Base-by-base conservation (phyloP, 78 protist genomes). In the Fonticula alba region DNA sequence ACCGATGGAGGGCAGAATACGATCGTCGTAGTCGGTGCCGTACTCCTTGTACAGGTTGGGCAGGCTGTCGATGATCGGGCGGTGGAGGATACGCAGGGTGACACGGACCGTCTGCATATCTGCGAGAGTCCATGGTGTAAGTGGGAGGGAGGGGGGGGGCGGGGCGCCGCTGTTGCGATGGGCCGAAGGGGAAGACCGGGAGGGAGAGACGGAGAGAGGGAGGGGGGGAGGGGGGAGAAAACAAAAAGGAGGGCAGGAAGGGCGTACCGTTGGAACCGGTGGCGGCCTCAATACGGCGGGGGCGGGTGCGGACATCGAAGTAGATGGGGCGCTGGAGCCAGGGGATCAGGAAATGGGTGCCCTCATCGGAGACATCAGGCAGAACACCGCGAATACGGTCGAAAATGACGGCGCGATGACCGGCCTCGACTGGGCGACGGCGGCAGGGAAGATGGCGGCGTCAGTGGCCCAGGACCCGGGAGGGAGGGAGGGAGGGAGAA, bases 101-200 rank as follows among this genome's bases (percentile, higher is more conserved):
- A 85, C 60, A 63, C 69, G 50, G 24, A 85, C 91, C 70, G 35
- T 72, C 73, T 85, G 91, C 49, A 81, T 51, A 10, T 77, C 83
- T 40, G 43, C 3, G 7, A 38, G 3, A 9, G n/a, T 41, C n/a
- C 66, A 24, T 2, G 17, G 17, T 15, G 13, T 10, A 19, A 4
- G 36, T 2, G 43, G 7, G 43, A 3, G 17, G 43, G 43, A 3
- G 46, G 46, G 20, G 20, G 46, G 10, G n/a, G n/a, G n/a, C n/a
- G n/a, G n/a, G n/a, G n/a, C n/a, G n/a, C n/a, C n/a, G n/a, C n/a
- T n/a, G n/a, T 29, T 47, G 47, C 6, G 47, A 10, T 6, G 10
- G 47, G 47, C 10, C 10, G 47, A 41, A 10, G 10, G 47, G 47
- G 47, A 10, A 13, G 22, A 41, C 47, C 22, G 6, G 47, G 29